Evolutionary conservation across 768 basidiomycete genomes (phyloP), one percentile per base, ranked within the genome.

Genomic region (Lactarius evosmus): DNA sequence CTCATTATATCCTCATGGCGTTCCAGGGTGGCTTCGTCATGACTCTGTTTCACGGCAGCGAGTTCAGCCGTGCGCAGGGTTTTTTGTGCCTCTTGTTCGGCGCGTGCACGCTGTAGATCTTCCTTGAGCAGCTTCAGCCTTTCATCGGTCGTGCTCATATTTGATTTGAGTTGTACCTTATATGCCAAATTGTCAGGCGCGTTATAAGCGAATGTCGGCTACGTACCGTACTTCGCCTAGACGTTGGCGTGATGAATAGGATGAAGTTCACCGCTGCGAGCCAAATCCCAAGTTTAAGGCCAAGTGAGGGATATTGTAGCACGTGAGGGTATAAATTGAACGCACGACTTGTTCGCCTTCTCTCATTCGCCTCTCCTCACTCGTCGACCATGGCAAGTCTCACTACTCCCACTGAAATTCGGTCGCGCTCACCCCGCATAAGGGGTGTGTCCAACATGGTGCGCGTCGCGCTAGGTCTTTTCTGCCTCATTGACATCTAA

Each of bases 401-500:
- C 44, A 27, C 40, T 11, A n/a, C 62, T 51, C 16, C 55, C 36
- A 27, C 58, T 34, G 46, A 22, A n/a, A 22, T 34, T 32, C 54
- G 32, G 53, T 1, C 54, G 6, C 63, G 60, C 36, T 59, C 61
- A 34, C 68, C 68, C 34, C 68, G 68, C 54, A 69, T 60, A 27
- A 63, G 68, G 49, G 68, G 68, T 58, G 66, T 67, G 40, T 67
- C 68, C 40, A 58, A 53, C 44, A 69, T 69, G 68, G 68, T 69
- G 40, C 36, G 66, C 60, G 9, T 34, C 41, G n/a, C 51, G 14
- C 19, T 53, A 19, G 7, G 44, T 33, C 58, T n/a, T 36, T 32
- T 41, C 51, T 1, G 34, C 12, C 16, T 58, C 46, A 22, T 53
- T 61, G 55, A 61, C 54, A 14, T 36, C 30, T 8, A 7, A 19